Base-by-base conservation (phyloP, 2,329 filamentous ascomycete genomes). In the Sclerotinia subarctica region DNA sequence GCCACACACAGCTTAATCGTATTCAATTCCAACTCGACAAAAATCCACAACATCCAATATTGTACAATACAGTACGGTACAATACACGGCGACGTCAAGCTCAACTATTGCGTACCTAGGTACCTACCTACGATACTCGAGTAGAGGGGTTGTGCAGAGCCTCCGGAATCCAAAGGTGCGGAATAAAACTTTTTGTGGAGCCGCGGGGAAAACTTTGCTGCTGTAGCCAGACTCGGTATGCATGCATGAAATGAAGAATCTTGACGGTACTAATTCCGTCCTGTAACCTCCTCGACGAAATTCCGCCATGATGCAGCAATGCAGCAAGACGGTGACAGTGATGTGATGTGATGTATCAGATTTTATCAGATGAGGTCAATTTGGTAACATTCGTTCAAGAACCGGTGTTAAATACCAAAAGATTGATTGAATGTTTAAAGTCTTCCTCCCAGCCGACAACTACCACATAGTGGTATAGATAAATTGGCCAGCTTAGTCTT, bases 181-280 rank as follows among this genome's bases (percentile, higher is more conserved):
- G 57, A 60, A 60, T 10, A 26, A 47, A 60, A 19, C 19, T 6
- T 60, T 59, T 60, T 47, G 19, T 60, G 58, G 58, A 19, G 58
- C 57, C 19, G 24, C 10, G 19, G 7, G 24, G 51, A 32, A 46
- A 46, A 47, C 2, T 10, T 58, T 19, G 32, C 32, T 35, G 8
- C 35, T 35, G 7, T 2, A 29, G 29, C 29, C 5, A 29, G 29
- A 29, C 29, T 29, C 5, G 5, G 29, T 35, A 5, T 7, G 11
- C 4, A 2, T 21, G 29, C 52, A 54, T 10, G 26, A 53, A 54
- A 54, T 10, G 26, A 53, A 54, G 13, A 54, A 32, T 7, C 29
- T 5, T 11, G 8, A n/a, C 58, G 58, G 58, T 26, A 60, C 17
- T 60, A 60, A 60, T 60, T 60, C 58, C 58, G 58, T 49, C 21